Base-by-base conservation (phyloP, 2,329 filamentous ascomycete species). In the Ophiostoma montium region DNA sequence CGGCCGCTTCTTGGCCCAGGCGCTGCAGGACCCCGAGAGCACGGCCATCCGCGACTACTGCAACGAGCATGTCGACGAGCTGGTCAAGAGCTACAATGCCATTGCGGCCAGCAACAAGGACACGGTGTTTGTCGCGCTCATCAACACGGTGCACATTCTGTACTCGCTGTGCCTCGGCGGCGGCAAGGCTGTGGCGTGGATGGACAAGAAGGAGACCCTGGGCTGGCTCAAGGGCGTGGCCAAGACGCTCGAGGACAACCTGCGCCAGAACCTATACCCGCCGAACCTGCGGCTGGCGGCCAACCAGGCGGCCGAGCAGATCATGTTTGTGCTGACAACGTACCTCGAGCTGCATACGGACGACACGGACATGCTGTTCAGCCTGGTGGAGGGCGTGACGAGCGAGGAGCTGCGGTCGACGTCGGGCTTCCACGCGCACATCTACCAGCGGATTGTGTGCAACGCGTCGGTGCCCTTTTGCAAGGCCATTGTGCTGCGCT, bases 1-100 rank as follows among this genome's bases (percentile, higher is more conserved):
- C 59, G 92, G 94, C 3, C 80, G 92, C 15, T 86, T 98, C 63
- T 80, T 98, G 55, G 85, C 87, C 0, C 92, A 98, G 62, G 79
- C 94, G 13, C 73, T 98, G 19, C 74, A 77, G 3, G 79, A 94
- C 58, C 71, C 79, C 0, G 81, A 84, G 15, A 94, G 88, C 61
- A 76, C 73, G 27, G 72, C 82, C 1, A 67, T 98, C 39, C 76
- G 92, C 46, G 80, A 86, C 45, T 78, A 82, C 35, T 80, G 92
- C 8, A 76, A 82, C 48, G 75, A 78, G 16, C 84, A 90, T 53
- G 74, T 87, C 2, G 80, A 88, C 45, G 75, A 72, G 0, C 75
- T 98, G 50, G 74, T 88, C 54, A 74, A 76, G 44, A 74, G 76
- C 41, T 83, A 79, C 56, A 77, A 75, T 47, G 81, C 85, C 49